Conservation (phyloP, 2,329 filamentous ascomycete species). For the Zarea fungicola region DNA sequence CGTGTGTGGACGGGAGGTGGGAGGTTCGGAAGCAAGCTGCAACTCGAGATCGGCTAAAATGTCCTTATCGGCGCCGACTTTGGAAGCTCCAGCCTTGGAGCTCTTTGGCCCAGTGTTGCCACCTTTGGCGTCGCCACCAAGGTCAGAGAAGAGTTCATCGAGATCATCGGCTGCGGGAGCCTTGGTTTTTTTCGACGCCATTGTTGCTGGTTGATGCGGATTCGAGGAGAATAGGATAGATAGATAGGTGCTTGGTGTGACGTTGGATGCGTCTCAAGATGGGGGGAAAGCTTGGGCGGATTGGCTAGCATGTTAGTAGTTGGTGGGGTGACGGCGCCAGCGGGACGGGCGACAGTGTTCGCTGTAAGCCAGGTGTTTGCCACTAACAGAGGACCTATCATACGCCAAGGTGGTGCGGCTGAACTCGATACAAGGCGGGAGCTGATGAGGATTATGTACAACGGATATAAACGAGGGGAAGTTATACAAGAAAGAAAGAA, state of each 20-base stretch:
- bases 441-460: no score
- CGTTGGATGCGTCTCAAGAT: conserved; percentile 2
- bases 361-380: not conserved
- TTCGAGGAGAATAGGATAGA: no score
- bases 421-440: no score
- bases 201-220: conserved; percentile 24
- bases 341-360: not conserved
- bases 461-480: no score
- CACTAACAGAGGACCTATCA: no score
- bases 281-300: conserved; percentile 4
- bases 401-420: no score
- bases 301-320: conserved; percentile 13
- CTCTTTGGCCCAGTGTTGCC: conserved; percentile 44
- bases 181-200: conserved; percentile 59
- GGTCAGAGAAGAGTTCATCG: conserved; percentile 60
- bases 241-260: conserved; percentile 3
- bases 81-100: conserved; percentile 43
- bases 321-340: conserved; percentile 14
- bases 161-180: conserved; percentile 50
- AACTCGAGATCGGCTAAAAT: conserved; percentile 80
- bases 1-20: conserved; percentile 74
- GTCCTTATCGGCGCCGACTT: conserved; percentile 57
- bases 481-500: no score
- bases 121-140: conserved; percentile 47
- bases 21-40: conserved; percentile 63